Percentiles rank a stretch among this genome's conserved stretches.
These are phyloP conservation scores for Monosporascus sp. DNA, from an alignment of 2,329 filamentous ascomycete species.

Conservation along the genomic window DNA sequence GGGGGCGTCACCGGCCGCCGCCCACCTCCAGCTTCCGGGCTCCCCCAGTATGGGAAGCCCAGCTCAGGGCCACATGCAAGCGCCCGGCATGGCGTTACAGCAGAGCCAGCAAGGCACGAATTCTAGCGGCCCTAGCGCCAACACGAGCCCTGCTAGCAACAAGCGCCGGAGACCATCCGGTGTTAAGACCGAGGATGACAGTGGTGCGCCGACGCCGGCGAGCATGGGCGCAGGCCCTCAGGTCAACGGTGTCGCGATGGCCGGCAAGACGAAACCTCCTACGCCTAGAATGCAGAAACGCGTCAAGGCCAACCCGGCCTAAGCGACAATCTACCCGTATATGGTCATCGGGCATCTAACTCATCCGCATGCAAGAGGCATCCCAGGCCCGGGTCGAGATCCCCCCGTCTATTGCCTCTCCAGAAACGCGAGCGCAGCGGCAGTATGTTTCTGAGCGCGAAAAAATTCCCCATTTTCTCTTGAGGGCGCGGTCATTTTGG, in stretches of 20 bases:
- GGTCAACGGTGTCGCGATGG: slow-evolving; percentile 44
- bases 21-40: slow-evolving; percentile 57
- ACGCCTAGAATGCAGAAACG: slow-evolving; percentile 54
- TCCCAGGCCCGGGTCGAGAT: no score
- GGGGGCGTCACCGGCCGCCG: slow-evolving; percentile 53
- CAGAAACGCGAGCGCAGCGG: no score
- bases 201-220: slow-evolving; percentile 43
- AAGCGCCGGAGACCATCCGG: slow-evolving; percentile 53
- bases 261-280: slow-evolving; percentile 46
- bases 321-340: no score
- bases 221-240: slow-evolving; percentile 34
- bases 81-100: slow-evolving; percentile 61
- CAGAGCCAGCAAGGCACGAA: slow-evolving; percentile 63
- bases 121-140: slow-evolving; percentile 62
- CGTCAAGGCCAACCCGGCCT: slow-evolving; percentile 39
- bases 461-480: no score
- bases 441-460: no score
- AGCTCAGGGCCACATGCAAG: slow-evolving; percentile 57
- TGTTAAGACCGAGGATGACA: slow-evolving; percentile 54
- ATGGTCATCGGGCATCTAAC: no score
- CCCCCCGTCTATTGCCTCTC: no score
- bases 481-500: no score
- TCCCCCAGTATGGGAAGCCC: slow-evolving; percentile 59
- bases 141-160: slow-evolving; percentile 58
- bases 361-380: no score